Evolutionary conservation across 306 rosid species (phyloP).

Genomic region (Lupinus albus): DNA sequence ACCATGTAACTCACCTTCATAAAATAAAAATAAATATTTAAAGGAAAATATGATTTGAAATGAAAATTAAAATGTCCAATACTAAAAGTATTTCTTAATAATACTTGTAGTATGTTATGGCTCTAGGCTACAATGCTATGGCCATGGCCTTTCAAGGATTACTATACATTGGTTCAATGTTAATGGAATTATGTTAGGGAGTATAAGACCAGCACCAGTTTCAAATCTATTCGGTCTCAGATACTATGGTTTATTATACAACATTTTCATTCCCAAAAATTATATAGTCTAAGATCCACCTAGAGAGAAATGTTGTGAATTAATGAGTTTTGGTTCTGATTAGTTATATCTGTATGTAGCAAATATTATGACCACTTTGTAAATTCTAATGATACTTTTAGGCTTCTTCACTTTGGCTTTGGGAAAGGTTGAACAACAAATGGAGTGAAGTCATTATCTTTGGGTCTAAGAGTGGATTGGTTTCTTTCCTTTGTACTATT

Average conservation of each 20-base stretch:
- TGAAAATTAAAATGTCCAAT: too few species aligned
- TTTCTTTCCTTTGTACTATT: slow-evolving; percentile 30
- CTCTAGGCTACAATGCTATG: slow-evolving; percentile 36
- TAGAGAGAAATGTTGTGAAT: slow-evolving; percentile 8
- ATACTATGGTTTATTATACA: slow-evolving; percentile 47
- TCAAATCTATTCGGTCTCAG: slow-evolving; percentile 49
- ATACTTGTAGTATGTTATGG: slow-evolving; percentile 36
- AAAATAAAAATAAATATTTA: too few species aligned
- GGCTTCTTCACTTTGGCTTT: slow-evolving; percentile 32
- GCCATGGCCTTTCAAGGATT: slow-evolving; percentile 51
- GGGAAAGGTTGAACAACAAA: not conserved
- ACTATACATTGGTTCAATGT: slow-evolving; percentile 42
- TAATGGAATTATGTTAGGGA: slow-evolving; percentile 47
- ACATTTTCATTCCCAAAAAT: slow-evolving; percentile 44
- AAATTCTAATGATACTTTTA: not conserved
- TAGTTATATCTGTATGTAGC: not conserved
- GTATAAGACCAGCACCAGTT: slow-evolving; percentile 44
- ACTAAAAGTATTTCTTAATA: too few species aligned
- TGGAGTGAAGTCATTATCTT: slow-evolving; percentile 46
- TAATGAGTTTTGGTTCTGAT: slow-evolving; percentile 1
- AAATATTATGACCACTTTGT: slow-evolving; percentile 25
- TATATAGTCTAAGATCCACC: slow-evolving; percentile 40
- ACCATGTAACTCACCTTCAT: not conserved
- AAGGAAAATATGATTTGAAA: too few species aligned
- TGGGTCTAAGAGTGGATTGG: slow-evolving; percentile 39